Evolutionary conservation across 140 eudicot genomes (phyloP).

Genomic region (Bidens hawaiensis): DNA sequence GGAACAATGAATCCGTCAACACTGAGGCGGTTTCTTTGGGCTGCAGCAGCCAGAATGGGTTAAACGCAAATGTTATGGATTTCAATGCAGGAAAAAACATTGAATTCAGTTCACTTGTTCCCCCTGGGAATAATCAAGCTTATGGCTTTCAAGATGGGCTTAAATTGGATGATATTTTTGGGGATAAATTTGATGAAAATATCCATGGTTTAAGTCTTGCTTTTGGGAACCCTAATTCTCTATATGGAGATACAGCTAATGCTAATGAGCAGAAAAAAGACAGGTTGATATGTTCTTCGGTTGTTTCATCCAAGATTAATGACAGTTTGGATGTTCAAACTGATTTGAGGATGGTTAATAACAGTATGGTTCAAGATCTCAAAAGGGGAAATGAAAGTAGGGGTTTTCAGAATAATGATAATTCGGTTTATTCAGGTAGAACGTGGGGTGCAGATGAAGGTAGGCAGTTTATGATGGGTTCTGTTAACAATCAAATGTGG

Average conservation of each 20-base stretch:
- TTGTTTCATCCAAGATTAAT: constrained; percentile 32
- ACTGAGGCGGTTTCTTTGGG: constrained; percentile 28
- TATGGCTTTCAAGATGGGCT: constrained; percentile 30
- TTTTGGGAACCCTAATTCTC: constrained; percentile 41
- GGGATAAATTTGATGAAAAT: constrained; percentile 37
- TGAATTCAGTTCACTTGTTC: constrained; percentile 36
- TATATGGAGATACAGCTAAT: constrained; percentile 32
- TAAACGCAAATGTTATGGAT: constrained; percentile 28
- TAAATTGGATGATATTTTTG: constrained; percentile 32
- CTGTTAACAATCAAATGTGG: constrained; percentile 51
- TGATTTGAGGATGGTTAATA: constrained; percentile 33
- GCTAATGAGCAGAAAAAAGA: constrained; percentile 38
- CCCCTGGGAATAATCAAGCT: constrained; percentile 36
- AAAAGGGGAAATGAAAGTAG: constrained; percentile 35
- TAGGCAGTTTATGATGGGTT: constrained; percentile 50
- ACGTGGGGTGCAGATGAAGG: constrained; percentile 45
- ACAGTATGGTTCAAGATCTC: constrained; percentile 31
- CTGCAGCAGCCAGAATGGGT: constrained; percentile 25
- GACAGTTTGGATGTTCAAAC: constrained; percentile 42
- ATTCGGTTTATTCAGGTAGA: constrained; percentile 30
- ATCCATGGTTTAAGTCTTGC: constrained; percentile 55
- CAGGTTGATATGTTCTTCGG: constrained; percentile 24
- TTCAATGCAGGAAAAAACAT: constrained; percentile 28
- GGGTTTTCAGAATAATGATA: constrained; percentile 35
- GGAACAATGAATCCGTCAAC: constrained; percentile 26